Conservation (phyloP, 208 protist genomes). For the Phytomonas serpens region DNA sequence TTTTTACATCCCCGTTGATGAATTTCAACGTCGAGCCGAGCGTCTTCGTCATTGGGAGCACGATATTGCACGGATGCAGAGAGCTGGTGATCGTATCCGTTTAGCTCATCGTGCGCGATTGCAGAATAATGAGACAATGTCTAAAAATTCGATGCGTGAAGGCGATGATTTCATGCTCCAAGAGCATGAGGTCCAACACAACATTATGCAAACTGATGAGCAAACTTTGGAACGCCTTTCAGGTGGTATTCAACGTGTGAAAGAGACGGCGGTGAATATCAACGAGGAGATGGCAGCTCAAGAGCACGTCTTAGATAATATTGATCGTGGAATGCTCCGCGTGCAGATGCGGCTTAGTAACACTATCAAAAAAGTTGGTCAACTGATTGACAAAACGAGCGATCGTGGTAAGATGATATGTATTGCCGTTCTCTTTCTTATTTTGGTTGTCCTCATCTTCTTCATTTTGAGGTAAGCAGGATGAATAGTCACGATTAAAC, state of each 20-base stretch:
- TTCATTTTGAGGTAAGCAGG: conserved; percentile 34
- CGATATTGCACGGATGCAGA: conserved; percentile 54
- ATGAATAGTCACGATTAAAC: not conserved
- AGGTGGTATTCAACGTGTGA: conserved; percentile 53
- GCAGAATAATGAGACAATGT: conserved; percentile 5
- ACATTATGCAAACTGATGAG: conserved; percentile 57
- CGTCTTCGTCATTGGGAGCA: conserved; percentile 65
- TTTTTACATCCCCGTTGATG: conserved; percentile 62
- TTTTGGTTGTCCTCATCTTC: conserved; percentile 59
- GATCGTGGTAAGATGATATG: conserved; percentile 72
- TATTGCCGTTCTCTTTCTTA: conserved; percentile 63
- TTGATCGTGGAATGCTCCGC: conserved; percentile 63
- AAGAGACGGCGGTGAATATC: conserved; percentile 63
- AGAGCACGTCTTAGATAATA: conserved; percentile 64
- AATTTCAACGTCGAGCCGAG: conserved; percentile 56
- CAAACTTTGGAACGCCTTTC: conserved; percentile 59
- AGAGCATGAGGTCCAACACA: conserved; percentile 53
- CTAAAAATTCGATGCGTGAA: conserved; percentile 20
- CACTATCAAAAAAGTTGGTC: conserved; percentile 64
- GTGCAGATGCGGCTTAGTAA: conserved; percentile 64
- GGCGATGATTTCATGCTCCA: conserved; percentile 63
- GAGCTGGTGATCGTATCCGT: conserved; percentile 42
- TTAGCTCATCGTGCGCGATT: conserved; percentile 23
- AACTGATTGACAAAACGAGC: conserved; percentile 68
- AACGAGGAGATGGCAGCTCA: conserved; percentile 78